Conservation (phyloP, 352 stramenopile species). For the Globisporangium barbulae region DNA sequence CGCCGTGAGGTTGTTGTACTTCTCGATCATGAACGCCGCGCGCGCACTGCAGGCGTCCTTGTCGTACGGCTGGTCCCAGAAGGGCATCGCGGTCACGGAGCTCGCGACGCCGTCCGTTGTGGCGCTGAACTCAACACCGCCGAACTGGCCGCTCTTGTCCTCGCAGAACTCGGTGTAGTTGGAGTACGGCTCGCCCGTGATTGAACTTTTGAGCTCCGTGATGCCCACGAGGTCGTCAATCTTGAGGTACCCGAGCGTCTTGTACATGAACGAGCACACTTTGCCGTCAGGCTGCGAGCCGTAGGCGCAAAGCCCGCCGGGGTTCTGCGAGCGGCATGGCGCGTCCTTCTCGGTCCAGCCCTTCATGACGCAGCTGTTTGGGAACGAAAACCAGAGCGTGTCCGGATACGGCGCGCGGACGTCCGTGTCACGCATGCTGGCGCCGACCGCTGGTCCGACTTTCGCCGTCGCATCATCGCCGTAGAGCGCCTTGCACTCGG, state of each 20-base stretch:
- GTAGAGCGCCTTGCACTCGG: slow-evolving; percentile 24
- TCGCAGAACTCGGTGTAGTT: slow-evolving; percentile 59
- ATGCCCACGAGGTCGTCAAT: slow-evolving; percentile 70
- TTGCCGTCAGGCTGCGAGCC: slow-evolving; percentile 42
- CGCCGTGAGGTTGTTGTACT: slow-evolving; percentile 31
- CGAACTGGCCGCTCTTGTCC: slow-evolving; percentile 27
- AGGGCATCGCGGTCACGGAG: slow-evolving; percentile 31
- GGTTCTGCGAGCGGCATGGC: slow-evolving; percentile 28
- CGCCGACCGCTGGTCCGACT: slow-evolving; percentile 45
- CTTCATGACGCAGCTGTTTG: slow-evolving; percentile 45
- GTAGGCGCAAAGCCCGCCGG: slow-evolving; percentile 35
- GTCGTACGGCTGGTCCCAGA: slow-evolving; percentile 50
- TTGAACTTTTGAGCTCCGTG: slow-evolving; percentile 36
- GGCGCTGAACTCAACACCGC: slow-evolving; percentile 41
- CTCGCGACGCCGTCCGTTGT: slow-evolving; percentile 6
- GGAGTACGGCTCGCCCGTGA: slow-evolving; percentile 24
- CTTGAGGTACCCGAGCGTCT: slow-evolving; percentile 47
- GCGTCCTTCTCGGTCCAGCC: slow-evolving; percentile 38
- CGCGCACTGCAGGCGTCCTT: slow-evolving; percentile 29
- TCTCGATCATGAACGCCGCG: slow-evolving; percentile 31
- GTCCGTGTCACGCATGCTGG: slow-evolving; percentile 28
- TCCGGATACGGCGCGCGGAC: slow-evolving; percentile 47
- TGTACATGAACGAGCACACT: slow-evolving; percentile 63
- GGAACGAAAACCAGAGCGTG: slow-evolving; percentile 67
- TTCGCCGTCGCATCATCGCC: slow-evolving; percentile 16